These are phyloP conservation scores for Jaltomata sinuosa DNA, from an alignment of 257 asterid genomes.

Conservation along the genomic window DNA sequence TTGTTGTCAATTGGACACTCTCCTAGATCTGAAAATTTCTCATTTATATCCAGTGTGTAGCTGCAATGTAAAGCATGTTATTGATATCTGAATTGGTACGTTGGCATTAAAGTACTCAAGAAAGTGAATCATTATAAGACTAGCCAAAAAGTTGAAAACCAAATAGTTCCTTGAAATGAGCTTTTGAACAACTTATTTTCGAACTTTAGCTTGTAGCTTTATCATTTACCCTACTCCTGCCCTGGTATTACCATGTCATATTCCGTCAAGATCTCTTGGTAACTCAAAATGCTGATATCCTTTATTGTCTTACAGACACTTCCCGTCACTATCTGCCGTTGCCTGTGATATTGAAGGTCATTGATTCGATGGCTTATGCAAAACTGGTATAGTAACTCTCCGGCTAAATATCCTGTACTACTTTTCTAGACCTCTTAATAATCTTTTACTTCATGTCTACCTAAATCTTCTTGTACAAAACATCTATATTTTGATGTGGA, in stretches of 20 bases:
- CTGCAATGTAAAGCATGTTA: background rate
- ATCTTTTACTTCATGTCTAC: background rate
- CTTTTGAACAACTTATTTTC: background rate
- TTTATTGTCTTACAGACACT: constrained; percentile 46
- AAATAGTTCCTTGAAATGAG: background rate
- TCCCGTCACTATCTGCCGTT: constrained; percentile 78
- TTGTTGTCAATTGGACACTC: background rate
- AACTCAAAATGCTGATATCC: background rate
- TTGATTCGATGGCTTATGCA: constrained; percentile 87
- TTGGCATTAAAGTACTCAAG: background rate
- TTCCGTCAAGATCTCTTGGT: background rate
- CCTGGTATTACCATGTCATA: background rate
- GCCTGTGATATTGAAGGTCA: constrained; percentile 77
- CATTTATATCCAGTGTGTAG: background rate
- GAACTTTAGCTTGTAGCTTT: background rate
- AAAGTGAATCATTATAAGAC: background rate
- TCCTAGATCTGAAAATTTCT: background rate
- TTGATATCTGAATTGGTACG: background rate
- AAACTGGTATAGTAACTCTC: constrained; percentile 51
- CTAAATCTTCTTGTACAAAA: too few relatives aligned
- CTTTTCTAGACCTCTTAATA: background rate
- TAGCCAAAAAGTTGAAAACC: background rate
- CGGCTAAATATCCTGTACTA: background rate
- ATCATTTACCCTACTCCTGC: too few relatives aligned
- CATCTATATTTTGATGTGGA: background rate